These are phyloP conservation scores for Elymus sibiricus DNA, from an alignment of 176 grass and related monocot genomes.

Conservation along the genomic window DNA sequence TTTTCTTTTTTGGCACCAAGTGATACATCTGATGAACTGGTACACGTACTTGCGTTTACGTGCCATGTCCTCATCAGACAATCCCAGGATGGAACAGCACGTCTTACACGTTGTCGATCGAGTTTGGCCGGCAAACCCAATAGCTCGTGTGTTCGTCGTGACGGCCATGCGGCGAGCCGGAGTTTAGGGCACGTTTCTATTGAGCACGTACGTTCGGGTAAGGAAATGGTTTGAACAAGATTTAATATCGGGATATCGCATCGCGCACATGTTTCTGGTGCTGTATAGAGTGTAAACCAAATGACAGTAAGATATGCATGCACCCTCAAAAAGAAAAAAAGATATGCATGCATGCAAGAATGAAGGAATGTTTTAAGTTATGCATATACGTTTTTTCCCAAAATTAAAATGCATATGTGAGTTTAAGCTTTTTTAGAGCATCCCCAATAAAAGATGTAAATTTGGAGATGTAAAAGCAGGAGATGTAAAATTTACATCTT, in stretches of 20 bases:
- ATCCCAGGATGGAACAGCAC: conserved; percentile 15
- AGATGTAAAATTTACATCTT: no score
- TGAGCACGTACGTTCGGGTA: no score
- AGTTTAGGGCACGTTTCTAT: not conserved
- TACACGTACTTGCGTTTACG: not conserved
- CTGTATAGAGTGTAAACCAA: not conserved
- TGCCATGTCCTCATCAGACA: not conserved
- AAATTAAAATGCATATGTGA: no score
- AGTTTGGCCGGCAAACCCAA: not conserved
- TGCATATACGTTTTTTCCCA: no score
- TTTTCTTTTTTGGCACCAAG: not conserved
- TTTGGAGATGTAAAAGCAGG: no score
- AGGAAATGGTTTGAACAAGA: not conserved
- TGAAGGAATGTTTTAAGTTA: no score
- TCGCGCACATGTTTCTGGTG: not conserved
- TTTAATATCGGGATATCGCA: not conserved
- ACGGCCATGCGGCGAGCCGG: not conserved
- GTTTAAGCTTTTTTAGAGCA: no score
- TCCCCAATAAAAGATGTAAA: no score
- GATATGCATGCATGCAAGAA: no score
- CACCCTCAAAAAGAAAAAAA: no score
- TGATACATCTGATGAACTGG: not conserved
- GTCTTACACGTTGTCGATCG: conserved; percentile 7
- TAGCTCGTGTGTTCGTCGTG: conserved; percentile 22
- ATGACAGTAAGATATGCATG: no score